Conservation (phyloP, 208 protist species). For the Naegleria gruberi region DNA sequence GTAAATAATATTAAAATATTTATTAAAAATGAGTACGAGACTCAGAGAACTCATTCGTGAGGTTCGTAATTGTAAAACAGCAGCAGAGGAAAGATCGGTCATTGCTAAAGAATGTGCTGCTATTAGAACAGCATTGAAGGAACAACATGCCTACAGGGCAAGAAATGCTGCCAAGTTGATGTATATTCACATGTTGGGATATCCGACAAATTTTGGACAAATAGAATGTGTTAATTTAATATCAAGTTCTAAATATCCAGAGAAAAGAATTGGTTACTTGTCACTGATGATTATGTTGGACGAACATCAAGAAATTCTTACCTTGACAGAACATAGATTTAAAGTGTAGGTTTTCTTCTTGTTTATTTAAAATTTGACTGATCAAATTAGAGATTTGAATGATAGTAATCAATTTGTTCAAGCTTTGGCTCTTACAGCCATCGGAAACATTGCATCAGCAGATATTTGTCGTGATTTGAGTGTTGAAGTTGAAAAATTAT, state of each 20-base stretch:
- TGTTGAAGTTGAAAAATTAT: slow-evolving; percentile 76
- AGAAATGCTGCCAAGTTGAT: slow-evolving; percentile 93
- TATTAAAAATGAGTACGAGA: slow-evolving; percentile 47
- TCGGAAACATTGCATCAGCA: slow-evolving; percentile 81
- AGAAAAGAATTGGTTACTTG: slow-evolving; percentile 85
- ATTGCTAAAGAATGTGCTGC: slow-evolving; percentile 88
- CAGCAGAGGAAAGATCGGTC: slow-evolving; percentile 86
- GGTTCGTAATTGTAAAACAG: slow-evolving; percentile 89
- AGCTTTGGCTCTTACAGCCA: slow-evolving; percentile 64
- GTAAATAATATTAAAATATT: no score
- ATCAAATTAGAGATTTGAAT: slow-evolving; percentile 25
- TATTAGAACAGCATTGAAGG: slow-evolving; percentile 87
- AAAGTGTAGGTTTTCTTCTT: slow-evolving; percentile 50
- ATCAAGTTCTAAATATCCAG: slow-evolving; percentile 58
- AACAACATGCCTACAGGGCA: slow-evolving; percentile 76
- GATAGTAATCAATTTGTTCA: slow-evolving; percentile 59
- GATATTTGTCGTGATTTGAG: slow-evolving; percentile 66
- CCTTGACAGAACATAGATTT: slow-evolving; percentile 70
- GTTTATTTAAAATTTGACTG: slow-evolving; percentile 23
- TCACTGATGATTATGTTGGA: slow-evolving; percentile 77
- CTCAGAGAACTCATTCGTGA: slow-evolving; percentile 91
- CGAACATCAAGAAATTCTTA: slow-evolving; percentile 74
- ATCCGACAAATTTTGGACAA: slow-evolving; percentile 81
- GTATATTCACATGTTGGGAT: slow-evolving; percentile 84
- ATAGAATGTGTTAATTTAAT: slow-evolving; percentile 85